phyloP scores from a whole-genome alignment of 2,329 filamentous ascomycete species.

The Claviceps paspali region DNA sequence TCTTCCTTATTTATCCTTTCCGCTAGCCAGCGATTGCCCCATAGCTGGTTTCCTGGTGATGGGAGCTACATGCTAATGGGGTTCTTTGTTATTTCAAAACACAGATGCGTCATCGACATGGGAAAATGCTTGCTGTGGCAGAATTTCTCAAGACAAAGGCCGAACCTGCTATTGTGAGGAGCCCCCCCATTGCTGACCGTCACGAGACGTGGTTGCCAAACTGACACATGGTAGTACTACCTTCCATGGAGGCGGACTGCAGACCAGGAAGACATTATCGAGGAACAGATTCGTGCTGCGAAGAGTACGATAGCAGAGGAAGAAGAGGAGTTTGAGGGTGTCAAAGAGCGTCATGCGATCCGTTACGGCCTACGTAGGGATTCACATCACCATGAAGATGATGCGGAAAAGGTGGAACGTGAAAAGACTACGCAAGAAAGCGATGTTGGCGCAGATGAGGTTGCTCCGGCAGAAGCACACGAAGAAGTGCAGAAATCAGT shows the following conservation, averaged over 20 bases:
- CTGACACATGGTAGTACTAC: conserved; percentile 48
- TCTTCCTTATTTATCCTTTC: no score
- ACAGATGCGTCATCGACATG: conserved; percentile 64
- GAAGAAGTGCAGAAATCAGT: neutral
- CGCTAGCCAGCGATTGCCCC: no score
- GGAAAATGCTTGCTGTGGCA: conserved; percentile 55
- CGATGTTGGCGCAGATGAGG: neutral
- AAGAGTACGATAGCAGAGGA: conserved; percentile 51
- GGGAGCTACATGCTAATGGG: no score
- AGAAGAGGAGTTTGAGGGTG: conserved; percentile 42
- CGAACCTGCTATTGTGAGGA: conserved; percentile 56
- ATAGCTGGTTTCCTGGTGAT: no score
- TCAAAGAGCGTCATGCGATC: conserved; percentile 23
- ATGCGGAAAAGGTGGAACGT: conserved; percentile 17
- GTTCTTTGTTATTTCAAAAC: no score
- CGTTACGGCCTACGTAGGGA: conserved; percentile 12
- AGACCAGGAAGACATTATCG: conserved; percentile 55
- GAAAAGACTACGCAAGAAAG: neutral
- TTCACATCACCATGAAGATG: conserved; percentile 8
- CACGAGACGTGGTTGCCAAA: neutral
- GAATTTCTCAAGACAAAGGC: conserved; percentile 57
- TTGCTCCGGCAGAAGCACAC: neutral
- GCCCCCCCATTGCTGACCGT: neutral
- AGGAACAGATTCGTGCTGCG: conserved; percentile 51
- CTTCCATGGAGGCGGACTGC: conserved; percentile 62